Percentiles rank a stretch among this genome's conserved stretches.
Conservation (phyloP, 2,329 filamentous ascomycete genomes). For the Pseudogymnoascus destructans region DNA sequence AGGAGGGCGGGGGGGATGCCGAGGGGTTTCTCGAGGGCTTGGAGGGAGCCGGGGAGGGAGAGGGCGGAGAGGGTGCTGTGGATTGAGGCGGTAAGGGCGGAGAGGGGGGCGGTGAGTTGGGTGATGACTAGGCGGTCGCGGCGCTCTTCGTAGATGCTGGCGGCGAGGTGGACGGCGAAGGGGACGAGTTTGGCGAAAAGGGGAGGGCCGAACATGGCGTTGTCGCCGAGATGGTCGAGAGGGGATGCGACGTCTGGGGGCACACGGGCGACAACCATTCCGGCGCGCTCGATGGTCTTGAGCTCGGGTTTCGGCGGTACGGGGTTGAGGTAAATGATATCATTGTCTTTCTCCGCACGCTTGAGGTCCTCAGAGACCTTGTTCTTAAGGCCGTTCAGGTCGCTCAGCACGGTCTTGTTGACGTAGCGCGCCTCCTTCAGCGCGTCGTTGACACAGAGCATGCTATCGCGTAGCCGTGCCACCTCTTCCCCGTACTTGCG, state of each 20-base stretch:
- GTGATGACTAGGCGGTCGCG: constrained; percentile 83
- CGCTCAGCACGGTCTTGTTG: constrained; percentile 66
- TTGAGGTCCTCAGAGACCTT: constrained; percentile 79
- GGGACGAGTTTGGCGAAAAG: constrained; percentile 87
- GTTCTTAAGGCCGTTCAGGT: constrained; percentile 70
- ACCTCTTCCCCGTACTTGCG: constrained; percentile 92
- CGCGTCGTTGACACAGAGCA: constrained; percentile 72
- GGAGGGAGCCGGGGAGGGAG: constrained; percentile 81
- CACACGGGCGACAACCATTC: constrained; percentile 70
- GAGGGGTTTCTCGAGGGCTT: constrained; percentile 87
- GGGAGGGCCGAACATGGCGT: constrained; percentile 67
- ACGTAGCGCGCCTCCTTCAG: constrained; percentile 74
- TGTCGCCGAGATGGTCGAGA: constrained; percentile 65
- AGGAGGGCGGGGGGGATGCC: constrained; percentile 74
- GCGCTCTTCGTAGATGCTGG: constrained; percentile 88
- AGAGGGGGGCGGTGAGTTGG: constrained; percentile 72
- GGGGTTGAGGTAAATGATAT: constrained; percentile 78
- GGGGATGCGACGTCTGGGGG: constrained; percentile 75
- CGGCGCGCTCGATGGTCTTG: constrained; percentile 70
- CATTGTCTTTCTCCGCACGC: constrained; percentile 89
- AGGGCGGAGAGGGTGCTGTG: constrained; percentile 69
- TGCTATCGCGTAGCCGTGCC: constrained; percentile 67
- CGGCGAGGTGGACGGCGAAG: constrained; percentile 88
- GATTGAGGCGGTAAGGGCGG: constrained; percentile 65
- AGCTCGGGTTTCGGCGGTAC: constrained; percentile 84